A percentile compares a stretch with the other conserved stretches of the same genome.
Conservation (phyloP, 176 grass and related monocot genomes). For the Pontederia paniculata region DNA sequence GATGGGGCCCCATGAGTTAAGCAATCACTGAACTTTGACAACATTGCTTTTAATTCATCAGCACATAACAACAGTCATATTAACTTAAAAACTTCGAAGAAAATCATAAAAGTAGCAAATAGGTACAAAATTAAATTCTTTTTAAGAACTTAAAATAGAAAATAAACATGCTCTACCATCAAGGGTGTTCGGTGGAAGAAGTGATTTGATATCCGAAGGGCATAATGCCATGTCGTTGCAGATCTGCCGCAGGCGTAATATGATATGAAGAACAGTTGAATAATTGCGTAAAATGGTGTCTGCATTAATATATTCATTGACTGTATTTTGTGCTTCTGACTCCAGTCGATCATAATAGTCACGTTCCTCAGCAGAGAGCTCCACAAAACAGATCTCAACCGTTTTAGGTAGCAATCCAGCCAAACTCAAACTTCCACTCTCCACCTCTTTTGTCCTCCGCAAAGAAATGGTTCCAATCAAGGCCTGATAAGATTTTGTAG, state of each 20-base stretch:
- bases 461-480: conserved; percentile 77
- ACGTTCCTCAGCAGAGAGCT: conserved; percentile 81
- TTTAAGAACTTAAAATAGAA: not conserved
- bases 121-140: not conserved
- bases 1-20: too few relatives aligned
- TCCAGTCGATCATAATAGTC: conserved; percentile 67
- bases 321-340: conserved; percentile 61
- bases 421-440: conserved; percentile 37
- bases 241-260: conserved; percentile 84
- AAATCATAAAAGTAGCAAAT: not conserved
- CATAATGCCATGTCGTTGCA: conserved; percentile 74
- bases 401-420: conserved; percentile 53
- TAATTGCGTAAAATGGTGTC: conserved; percentile 65
- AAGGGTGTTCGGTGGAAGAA: conserved; percentile 40
- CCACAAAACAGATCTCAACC: conserved; percentile 46
- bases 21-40: too few relatives aligned
- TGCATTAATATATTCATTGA: conserved; percentile 53
- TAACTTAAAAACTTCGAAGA: not conserved
- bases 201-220: conserved; percentile 67
- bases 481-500: conserved; percentile 44
- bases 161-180: conserved; percentile 40
- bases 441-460: conserved; percentile 60
- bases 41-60: too few relatives aligned
- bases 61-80: not conserved
- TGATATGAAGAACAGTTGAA: conserved; percentile 76